Percentiles rank a stretch among this genome's conserved stretches.
phyloP scores from a whole-genome alignment of 73 alveolate genomes.

The Loxodes magnus region DNA sequence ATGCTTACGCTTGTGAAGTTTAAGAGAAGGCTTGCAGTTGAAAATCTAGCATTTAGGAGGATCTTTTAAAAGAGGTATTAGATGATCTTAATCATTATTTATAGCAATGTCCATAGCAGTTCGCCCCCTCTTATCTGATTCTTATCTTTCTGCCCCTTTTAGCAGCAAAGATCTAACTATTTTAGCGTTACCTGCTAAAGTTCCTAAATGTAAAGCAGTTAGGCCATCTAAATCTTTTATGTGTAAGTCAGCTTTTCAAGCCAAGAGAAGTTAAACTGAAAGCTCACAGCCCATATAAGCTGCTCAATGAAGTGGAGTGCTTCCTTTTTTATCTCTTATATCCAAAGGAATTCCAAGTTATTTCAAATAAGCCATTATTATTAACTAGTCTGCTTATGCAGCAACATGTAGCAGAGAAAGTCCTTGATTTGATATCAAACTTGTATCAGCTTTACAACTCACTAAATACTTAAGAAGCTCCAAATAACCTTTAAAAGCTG shows the following conservation, averaged over 20 bases:
- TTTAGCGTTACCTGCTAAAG: background rate
- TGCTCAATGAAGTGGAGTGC: constrained; percentile 98
- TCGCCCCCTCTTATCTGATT: background rate
- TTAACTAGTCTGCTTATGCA: constrained; percentile 84
- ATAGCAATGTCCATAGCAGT: constrained; percentile 6
- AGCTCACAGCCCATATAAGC: constrained; percentile 73
- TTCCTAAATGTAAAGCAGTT: constrained; percentile 13
- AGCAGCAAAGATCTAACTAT: background rate
- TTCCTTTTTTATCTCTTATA: constrained; percentile 41
- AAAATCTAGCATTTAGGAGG: background rate
- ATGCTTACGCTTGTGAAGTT: background rate
- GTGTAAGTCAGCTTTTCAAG: background rate
- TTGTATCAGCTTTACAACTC: constrained; percentile 69
- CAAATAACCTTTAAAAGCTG: constrained; percentile 80
- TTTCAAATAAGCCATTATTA: constrained; percentile 50
- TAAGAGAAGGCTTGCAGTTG: constrained; percentile 1
- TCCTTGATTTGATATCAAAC: constrained; percentile 43
- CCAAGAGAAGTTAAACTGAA: constrained; percentile 21
- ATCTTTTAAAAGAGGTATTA: background rate
- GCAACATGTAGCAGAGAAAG: constrained; percentile 75
- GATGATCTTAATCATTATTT: background rate
- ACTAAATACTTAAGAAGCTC: constrained; percentile 49
- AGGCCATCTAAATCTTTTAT: constrained; percentile 7
- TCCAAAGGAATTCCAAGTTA: constrained; percentile 41
- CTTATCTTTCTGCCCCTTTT: constrained; percentile 4